These are phyloP conservation scores for Aegilops longissima DNA, from an alignment of 176 grass and related monocot genomes.

Conservation along the genomic window DNA sequence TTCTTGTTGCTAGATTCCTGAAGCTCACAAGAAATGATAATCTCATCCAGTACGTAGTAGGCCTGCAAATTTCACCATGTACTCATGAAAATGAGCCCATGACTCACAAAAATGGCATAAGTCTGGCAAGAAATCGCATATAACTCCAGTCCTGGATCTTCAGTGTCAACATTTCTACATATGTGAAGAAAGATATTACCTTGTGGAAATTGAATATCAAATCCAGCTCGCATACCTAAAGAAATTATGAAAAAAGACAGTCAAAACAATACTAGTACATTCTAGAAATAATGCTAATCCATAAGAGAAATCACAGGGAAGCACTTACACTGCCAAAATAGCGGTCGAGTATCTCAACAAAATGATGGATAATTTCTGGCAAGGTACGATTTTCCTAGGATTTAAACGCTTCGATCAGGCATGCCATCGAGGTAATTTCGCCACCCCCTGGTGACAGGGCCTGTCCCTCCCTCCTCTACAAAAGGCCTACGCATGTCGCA, in stretches of 20 bases:
- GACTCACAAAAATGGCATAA: not conserved
- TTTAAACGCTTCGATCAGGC: no score
- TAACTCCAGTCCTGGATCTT: not conserved
- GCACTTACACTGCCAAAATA: constrained; percentile 92
- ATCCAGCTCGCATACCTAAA: constrained; percentile 63
- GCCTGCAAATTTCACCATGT: constrained; percentile 51
- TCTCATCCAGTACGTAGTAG: constrained; percentile 95
- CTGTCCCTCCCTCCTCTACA: no score
- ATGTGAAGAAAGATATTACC: constrained; percentile 38
- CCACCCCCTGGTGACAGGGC: no score
- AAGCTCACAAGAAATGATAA: constrained; percentile 90
- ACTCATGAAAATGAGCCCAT: constrained; percentile 20
- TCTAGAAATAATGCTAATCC: constrained; percentile 1
- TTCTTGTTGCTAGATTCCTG: constrained; percentile 75
- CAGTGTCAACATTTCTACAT: not conserved
- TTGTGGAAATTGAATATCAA: constrained; percentile 99
- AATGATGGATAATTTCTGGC: constrained; percentile 86
- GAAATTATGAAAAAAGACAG: not conserved
- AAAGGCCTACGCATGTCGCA: no score
- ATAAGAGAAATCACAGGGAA: not conserved
- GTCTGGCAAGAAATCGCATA: not conserved
- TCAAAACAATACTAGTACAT: not conserved
- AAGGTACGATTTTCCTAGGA: no score
- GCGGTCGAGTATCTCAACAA: constrained; percentile 91
- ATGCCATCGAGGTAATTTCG: no score